Conservation (phyloP, 495 filamentous ascomycete genomes). For the Wilcoxina mikolae region DNA sequence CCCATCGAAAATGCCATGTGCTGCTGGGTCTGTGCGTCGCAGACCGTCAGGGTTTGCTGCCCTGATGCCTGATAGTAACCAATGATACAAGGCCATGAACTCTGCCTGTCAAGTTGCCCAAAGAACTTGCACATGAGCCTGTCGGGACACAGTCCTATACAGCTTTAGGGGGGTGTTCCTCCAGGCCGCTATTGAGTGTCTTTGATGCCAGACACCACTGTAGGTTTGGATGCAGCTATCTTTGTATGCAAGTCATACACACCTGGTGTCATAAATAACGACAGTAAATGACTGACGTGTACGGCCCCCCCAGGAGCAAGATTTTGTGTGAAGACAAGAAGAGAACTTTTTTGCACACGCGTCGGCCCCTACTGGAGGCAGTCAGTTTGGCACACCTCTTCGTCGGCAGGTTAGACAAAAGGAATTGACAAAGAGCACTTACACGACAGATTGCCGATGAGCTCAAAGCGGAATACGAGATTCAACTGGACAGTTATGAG, state of each 20-base stretch:
- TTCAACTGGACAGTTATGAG: not conserved
- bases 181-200: not conserved
- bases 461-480: not conserved
- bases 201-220: not conserved
- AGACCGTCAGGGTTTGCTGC: not conserved
- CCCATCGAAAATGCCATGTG: not conserved
- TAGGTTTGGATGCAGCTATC: not conserved
- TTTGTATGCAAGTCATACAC: not conserved
- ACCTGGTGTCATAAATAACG: not conserved
- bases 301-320: not conserved
- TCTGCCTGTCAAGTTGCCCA: not conserved
- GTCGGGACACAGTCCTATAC: not conserved
- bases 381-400: constrained; percentile 2
- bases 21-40: not conserved
- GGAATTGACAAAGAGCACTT: not conserved
- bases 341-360: not conserved
- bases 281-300: not conserved
- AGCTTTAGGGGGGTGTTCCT: not conserved
- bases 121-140: not conserved
- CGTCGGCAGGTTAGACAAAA: not conserved
- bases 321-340: not conserved
- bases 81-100: not conserved
- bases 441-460: not conserved
- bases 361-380: not conserved
- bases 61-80: not conserved